Conservation (phyloP, 768 basidiomycete genomes). For the Tulasnella sp. region DNA sequence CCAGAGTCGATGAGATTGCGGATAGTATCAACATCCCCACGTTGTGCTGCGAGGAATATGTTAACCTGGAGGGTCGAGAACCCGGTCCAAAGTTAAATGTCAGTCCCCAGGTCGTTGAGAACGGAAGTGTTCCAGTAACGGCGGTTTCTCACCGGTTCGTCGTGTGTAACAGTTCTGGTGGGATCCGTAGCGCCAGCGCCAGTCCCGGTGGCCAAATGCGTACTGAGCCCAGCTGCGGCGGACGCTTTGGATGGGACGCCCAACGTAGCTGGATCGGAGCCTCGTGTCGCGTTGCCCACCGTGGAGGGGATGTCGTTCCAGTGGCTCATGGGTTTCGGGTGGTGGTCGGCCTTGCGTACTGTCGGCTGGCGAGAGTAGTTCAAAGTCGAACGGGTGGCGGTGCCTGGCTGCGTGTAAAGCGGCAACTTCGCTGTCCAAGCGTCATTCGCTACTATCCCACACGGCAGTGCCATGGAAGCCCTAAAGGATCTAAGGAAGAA, state of each 20-base stretch:
- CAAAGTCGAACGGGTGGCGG: conserved; percentile 3
- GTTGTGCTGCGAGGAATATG: conserved; percentile 77
- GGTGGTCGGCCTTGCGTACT: no score
- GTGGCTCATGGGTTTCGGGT: conserved; percentile 9
- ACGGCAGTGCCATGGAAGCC: no score
- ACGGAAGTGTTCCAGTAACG: no score
- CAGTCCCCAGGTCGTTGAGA: no score
- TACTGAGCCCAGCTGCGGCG: not conserved
- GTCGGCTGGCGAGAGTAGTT: no score
- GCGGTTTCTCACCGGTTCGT: not conserved
- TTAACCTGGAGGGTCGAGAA: conserved; percentile 25
- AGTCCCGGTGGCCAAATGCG: not conserved
- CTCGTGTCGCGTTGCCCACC: no score
- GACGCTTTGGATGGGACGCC: not conserved
- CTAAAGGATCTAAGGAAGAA: not conserved
- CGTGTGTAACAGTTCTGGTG: not conserved
- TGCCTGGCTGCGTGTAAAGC: not conserved
- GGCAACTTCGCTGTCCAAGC: no score
- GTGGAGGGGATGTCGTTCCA: conserved; percentile 1
- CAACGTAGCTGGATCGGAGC: not conserved
- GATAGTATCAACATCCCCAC: conserved; percentile 62
- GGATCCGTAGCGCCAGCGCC: not conserved
- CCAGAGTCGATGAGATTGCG: conserved; percentile 59
- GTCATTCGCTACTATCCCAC: no score
- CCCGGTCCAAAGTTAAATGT: not conserved